Base-by-base conservation (phyloP, 176 grass and related monocot species). In the Lolium multiflorum region DNA sequence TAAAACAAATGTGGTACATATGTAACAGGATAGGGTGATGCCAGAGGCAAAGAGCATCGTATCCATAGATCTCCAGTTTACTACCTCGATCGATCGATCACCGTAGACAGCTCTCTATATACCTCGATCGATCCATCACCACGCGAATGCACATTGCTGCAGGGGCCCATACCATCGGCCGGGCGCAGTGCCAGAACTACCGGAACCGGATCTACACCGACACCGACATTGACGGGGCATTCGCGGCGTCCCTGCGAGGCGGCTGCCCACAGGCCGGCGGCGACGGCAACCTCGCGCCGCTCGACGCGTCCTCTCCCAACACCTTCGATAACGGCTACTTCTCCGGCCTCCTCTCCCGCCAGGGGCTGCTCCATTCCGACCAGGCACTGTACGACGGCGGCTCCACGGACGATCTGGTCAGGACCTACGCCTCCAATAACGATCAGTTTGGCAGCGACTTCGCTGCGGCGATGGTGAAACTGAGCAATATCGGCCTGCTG, bases 101-200 rank as follows among this genome's bases (percentile, higher is more conserved):
- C 41, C 7, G 41, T 43, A 43, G 41, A 43, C 41, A 43, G 41
- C 4, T 43, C 41, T 43, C 41, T 43, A 35, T 35, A 35, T 35
- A 43, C 41, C 41, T 43, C 41, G 4, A 43, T 43, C 5, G 41
- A 43, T 43, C 41, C 6, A 43, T 43, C 41, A 43, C 41, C 41
- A 43, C 41, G 41, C 7, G 31, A 35, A 35, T 35, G 1, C 31
- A 35, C 7, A 5, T 47, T 47, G 6, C 16, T 17, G 24, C 82
- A 85, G 95, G 95, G 5, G 92, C 87, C 20, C 95, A 98, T 84
- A 98, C 95, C 93, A 86, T 98, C 20, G 95, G 95, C 13, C 84
- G 44, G 51, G 89, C 59, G 7, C 92, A 87, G 62, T 95, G 95
- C 87, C 24, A 61, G 57, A 93, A 72, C 67, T 90, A 76, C 91